Percentiles rank a stretch among this genome's conserved stretches.
These are phyloP conservation scores for Epichloe uncinata DNA, from an alignment of 2,329 filamentous ascomycete genomes.

Conservation along the genomic window DNA sequence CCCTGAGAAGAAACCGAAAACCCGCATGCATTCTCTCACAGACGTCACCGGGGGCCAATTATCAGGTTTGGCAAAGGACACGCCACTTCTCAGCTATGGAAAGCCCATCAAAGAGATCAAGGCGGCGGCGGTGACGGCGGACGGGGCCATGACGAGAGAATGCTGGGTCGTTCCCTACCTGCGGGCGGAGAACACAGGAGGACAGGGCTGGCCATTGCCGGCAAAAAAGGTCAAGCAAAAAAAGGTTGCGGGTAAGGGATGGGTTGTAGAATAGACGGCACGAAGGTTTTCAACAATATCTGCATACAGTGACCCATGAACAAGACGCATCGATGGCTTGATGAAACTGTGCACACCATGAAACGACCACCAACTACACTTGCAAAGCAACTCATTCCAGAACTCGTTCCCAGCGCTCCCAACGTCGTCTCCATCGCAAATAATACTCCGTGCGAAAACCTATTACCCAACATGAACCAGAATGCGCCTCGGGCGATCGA, in stretches of 20 bases:
- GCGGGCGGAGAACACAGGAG: constrained; percentile 50
- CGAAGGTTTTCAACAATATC: background rate
- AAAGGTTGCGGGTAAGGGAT: constrained; percentile 58
- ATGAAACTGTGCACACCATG: too few relatives aligned
- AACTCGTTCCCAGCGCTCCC: too few relatives aligned
- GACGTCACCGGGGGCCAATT: constrained; percentile 65
- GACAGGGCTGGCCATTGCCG: constrained; percentile 71
- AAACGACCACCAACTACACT: too few relatives aligned
- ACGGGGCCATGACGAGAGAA: constrained; percentile 41
- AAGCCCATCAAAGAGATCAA: constrained; percentile 82
- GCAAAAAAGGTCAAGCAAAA: constrained; percentile 73
- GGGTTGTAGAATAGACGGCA: constrained; percentile 47
- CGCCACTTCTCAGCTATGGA: constrained; percentile 68
- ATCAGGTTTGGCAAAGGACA: constrained; percentile 66
- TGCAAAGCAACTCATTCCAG: too few relatives aligned
- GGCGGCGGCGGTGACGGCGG: constrained; percentile 21
- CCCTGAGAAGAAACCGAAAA: constrained; percentile 49
- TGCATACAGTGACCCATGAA: background rate
- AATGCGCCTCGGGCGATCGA: too few relatives aligned
- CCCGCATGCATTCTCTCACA: constrained; percentile 79
- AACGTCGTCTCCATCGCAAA: too few relatives aligned
- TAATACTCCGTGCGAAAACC: too few relatives aligned
- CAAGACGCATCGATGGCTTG: too few relatives aligned
- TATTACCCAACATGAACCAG: too few relatives aligned
- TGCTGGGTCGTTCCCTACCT: constrained; percentile 76